phyloP scores from a whole-genome alignment of 805 yeast species.

The Candida sonorensis region DNA sequence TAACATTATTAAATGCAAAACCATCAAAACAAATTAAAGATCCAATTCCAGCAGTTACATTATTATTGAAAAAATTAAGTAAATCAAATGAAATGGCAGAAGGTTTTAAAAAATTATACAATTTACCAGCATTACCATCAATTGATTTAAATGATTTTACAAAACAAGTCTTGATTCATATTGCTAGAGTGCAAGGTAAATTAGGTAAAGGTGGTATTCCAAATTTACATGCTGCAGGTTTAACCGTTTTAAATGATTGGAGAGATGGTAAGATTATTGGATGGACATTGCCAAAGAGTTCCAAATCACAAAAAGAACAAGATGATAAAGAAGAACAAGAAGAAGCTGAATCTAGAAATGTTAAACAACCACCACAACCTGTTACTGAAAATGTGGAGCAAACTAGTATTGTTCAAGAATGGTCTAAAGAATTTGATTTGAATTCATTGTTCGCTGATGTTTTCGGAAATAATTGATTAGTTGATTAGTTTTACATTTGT shows the following conservation, averaged over 20 bases:
- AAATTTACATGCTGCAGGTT: slow-evolving; percentile 78
- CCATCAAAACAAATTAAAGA: slow-evolving; percentile 83
- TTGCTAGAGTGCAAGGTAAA: slow-evolving; percentile 90
- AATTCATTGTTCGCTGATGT: slow-evolving; percentile 63
- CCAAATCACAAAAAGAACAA: slow-evolving; percentile 28
- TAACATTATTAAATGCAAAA: slow-evolving; percentile 80
- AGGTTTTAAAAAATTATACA: slow-evolving; percentile 65
- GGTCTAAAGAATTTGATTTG: slow-evolving; percentile 93
- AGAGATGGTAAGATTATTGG: slow-evolving; percentile 92
- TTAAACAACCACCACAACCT: too few species aligned
- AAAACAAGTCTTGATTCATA: slow-evolving; percentile 82
- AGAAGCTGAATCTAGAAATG: too few species aligned
- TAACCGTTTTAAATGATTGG: slow-evolving; percentile 86
- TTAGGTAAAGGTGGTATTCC: slow-evolving; percentile 92
- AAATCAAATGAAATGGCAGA: slow-evolving; percentile 73
- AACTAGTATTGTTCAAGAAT: slow-evolving; percentile 75
- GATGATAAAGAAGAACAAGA: slow-evolving; percentile 29
- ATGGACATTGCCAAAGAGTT: slow-evolving; percentile 69
- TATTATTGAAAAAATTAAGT: slow-evolving; percentile 69
- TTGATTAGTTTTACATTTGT: too few species aligned
- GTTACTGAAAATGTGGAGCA: too few species aligned
- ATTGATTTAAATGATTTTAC: slow-evolving; percentile 68
- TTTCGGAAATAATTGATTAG: slow-evolving; percentile 12
- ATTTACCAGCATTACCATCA: slow-evolving; percentile 73
- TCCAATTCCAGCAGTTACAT: slow-evolving; percentile 74